These are phyloP conservation scores for Suillus sp. DNA, from an alignment of 768 basidiomycete genomes.

Conservation along the genomic window DNA sequence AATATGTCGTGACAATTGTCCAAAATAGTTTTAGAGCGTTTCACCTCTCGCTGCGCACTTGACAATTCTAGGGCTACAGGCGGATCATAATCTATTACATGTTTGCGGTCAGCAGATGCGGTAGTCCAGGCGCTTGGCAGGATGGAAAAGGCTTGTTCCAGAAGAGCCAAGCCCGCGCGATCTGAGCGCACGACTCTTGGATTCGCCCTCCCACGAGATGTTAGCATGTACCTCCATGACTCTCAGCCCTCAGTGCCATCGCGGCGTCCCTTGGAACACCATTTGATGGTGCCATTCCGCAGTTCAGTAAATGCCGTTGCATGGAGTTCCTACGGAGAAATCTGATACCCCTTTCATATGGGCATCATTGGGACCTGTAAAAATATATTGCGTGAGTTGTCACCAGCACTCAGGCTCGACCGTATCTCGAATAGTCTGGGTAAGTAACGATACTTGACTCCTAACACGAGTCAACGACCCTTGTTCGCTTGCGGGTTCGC, in stretches of 20 bases:
- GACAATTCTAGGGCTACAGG: not conserved
- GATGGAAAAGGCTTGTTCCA: not conserved
- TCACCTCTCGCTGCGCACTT: not conserved
- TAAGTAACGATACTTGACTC: not conserved
- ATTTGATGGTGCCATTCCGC: not conserved
- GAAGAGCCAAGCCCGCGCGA: not conserved
- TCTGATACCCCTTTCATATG: slow-evolving; percentile 5
- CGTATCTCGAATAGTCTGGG: not conserved
- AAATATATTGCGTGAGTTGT: slow-evolving; percentile 1
- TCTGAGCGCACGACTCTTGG: not conserved
- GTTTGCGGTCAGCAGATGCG: not conserved
- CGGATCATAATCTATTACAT: not conserved
- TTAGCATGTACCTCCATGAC: not conserved
- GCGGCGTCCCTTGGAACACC: not conserved
- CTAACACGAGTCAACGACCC: not conserved
- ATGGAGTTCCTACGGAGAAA: slow-evolving; percentile 1
- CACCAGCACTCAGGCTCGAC: not conserved
- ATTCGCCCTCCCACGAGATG: not conserved
- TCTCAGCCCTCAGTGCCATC: slow-evolving; percentile 1
- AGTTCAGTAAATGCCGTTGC: slow-evolving; percentile 4
- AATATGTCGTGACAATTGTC: not conserved
- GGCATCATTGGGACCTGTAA: not conserved
- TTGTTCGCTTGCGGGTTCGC: not conserved
- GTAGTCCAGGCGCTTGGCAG: not conserved
- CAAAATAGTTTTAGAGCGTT: not conserved